Conservation (phyloP, 257 asterid species). For the Prunella vulgaris region DNA sequence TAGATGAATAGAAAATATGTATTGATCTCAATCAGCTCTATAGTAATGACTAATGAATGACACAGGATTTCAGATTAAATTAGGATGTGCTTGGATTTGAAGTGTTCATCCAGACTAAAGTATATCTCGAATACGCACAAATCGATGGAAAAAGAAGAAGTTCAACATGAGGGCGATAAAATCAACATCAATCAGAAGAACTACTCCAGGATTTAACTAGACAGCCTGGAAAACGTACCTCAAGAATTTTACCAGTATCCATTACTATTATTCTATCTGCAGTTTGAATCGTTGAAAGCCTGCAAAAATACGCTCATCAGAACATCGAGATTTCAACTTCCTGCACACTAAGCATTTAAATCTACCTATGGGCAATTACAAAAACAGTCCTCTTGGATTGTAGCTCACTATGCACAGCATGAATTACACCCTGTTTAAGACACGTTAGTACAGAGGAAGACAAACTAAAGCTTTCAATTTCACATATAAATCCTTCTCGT, state of each 20-base stretch:
- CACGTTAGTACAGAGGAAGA: conserved; percentile 18
- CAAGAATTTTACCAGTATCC: conserved; percentile 80
- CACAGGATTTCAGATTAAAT: background rate
- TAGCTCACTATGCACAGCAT: conserved; percentile 48
- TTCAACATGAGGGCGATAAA: background rate
- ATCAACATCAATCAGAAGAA: background rate
- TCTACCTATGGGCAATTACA: conserved; percentile 85
- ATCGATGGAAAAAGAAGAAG: background rate
- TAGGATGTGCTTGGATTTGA: background rate
- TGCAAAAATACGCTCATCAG: conserved; percentile 31
- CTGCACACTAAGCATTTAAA: background rate
- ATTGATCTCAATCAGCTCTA: no score
- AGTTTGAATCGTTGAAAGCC: conserved; percentile 87
- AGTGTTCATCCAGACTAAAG: background rate
- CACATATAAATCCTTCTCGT: background rate
- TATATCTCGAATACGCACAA: background rate
- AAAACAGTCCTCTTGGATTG: conserved; percentile 67
- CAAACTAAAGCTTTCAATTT: background rate
- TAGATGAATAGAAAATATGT: background rate
- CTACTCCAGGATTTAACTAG: background rate
- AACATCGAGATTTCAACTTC: background rate
- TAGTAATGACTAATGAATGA: no score
- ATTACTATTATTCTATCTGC: conserved; percentile 84
- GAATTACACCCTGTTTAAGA: conserved; percentile 61
- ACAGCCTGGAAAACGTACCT: conserved; percentile 43